Percentiles rank a stretch among this genome's conserved stretches.
phyloP scores from a whole-genome alignment of 2,329 filamentous ascomycete species.

The Hymenoscyphus albidus region DNA sequence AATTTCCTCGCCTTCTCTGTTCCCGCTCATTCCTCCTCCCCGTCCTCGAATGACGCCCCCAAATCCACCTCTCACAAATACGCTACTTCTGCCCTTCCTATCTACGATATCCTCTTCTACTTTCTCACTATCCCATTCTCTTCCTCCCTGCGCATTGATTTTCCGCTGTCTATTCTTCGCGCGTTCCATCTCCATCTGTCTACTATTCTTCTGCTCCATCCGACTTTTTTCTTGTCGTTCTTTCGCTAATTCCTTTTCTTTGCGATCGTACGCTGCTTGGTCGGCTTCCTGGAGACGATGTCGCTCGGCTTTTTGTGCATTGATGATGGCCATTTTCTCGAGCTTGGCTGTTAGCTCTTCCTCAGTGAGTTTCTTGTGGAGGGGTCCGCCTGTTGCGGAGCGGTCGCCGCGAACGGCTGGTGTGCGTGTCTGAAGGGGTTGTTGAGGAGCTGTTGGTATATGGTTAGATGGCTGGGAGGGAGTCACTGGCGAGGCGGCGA shows the following conservation, averaged over 20 bases:
- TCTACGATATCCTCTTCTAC: conserved; percentile 33
- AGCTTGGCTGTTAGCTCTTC: conserved; percentile 59
- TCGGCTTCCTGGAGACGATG: conserved; percentile 67
- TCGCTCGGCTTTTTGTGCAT: conserved; percentile 54
- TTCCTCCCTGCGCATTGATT: conserved; percentile 32
- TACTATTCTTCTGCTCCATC: conserved; percentile 29
- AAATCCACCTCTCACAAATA: conserved; percentile 32
- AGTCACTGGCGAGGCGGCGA: neutral
- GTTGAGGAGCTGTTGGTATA: conserved; percentile 6
- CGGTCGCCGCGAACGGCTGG: conserved; percentile 52
- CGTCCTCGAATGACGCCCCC: conserved; percentile 30
- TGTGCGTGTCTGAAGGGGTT: conserved; percentile 18
- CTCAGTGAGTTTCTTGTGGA: conserved; percentile 60
- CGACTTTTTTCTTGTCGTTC: conserved; percentile 38
- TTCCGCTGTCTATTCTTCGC: conserved; percentile 36
- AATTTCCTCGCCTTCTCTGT: conserved; percentile 16
- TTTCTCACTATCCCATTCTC: conserved; percentile 37
- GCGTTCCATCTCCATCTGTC: conserved; percentile 35
- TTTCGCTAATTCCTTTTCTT: conserved; percentile 56
- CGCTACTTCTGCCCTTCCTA: conserved; percentile 25
- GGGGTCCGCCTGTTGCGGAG: conserved; percentile 49
- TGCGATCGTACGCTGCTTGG: conserved; percentile 57
- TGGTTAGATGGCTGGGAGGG: neutral
- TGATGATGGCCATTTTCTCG: conserved; percentile 57
- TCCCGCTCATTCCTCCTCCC: conserved; percentile 23